A percentile compares a stretch with the other conserved stretches of the same genome.
These are phyloP conservation scores for Lipomyces kockii DNA, from an alignment of 805 yeast species.

Conservation along the genomic window DNA sequence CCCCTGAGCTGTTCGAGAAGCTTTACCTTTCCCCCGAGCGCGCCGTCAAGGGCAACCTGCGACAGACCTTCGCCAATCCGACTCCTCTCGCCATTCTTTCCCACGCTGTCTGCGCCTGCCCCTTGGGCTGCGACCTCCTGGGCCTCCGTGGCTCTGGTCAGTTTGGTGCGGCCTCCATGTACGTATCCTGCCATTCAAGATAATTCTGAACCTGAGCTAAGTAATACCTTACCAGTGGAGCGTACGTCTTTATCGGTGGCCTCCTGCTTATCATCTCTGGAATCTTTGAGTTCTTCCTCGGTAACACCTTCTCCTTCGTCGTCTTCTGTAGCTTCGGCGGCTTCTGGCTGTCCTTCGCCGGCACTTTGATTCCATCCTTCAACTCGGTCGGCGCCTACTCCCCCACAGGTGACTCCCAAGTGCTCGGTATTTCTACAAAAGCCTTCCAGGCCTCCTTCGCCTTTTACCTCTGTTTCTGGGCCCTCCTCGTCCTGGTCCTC, in stretches of 20 bases:
- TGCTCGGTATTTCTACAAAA: slow-evolving; percentile 21
- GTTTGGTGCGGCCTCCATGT: slow-evolving; percentile 35
- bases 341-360: slow-evolving; percentile 36
- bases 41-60: slow-evolving; percentile 28
- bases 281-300: slow-evolving; percentile 36
- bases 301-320: slow-evolving; percentile 38
- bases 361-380: slow-evolving; percentile 33
- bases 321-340: slow-evolving; percentile 34
- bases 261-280: slow-evolving; percentile 32
- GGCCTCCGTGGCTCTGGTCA: slow-evolving; percentile 38
- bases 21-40: slow-evolving; percentile 35
- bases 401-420: slow-evolving; percentile 29
- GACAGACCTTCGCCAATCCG: slow-evolving; percentile 37
- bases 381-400: slow-evolving; percentile 35
- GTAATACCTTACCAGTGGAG: slow-evolving; percentile 15
- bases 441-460: slow-evolving; percentile 32
- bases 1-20: slow-evolving; percentile 38
- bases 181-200: not conserved
- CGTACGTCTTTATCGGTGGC: slow-evolving; percentile 33
- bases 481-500: slow-evolving; percentile 26
- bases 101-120: slow-evolving; percentile 29
- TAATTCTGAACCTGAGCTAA: not conserved
- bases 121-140: slow-evolving; percentile 35
- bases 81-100: slow-evolving; percentile 36
- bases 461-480: slow-evolving; percentile 33